phyloP scores from a whole-genome alignment of 2,329 filamentous ascomycete genomes.

The Trichoderma lentiforme region DNA sequence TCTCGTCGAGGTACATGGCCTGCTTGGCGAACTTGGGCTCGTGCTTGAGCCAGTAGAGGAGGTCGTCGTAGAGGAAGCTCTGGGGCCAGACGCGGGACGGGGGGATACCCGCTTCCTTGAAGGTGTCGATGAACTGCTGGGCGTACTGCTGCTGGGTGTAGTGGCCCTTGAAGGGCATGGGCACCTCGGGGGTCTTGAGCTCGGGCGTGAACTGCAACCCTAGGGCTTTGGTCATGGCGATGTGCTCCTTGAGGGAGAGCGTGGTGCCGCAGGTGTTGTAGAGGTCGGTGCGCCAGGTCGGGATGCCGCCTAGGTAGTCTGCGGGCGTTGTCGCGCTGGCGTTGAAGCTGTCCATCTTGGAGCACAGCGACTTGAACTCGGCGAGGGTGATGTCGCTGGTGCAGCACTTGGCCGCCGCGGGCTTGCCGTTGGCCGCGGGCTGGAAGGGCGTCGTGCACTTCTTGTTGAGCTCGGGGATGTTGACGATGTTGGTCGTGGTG shows the following conservation, averaged over 20 bases:
- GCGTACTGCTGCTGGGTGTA: slow-evolving; percentile 65
- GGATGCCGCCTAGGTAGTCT: slow-evolving; percentile 57
- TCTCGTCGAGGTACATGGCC: slow-evolving; percentile 63
- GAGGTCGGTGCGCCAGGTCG: slow-evolving; percentile 61
- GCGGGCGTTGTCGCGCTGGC: slow-evolving; percentile 53
- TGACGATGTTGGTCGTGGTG: slow-evolving; percentile 65
- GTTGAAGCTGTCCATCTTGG: slow-evolving; percentile 67
- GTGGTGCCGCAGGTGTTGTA: slow-evolving; percentile 63
- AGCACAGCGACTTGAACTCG: slow-evolving; percentile 66
- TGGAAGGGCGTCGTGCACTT: slow-evolving; percentile 62
- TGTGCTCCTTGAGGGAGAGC: slow-evolving; percentile 59
- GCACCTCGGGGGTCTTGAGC: slow-evolving; percentile 64
- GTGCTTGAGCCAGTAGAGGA: slow-evolving; percentile 64
- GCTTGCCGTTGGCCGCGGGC: slow-evolving; percentile 43
- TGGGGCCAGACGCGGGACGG: slow-evolving; percentile 58
- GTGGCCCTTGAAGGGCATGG: slow-evolving; percentile 63
- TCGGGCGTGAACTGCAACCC: slow-evolving; percentile 64
- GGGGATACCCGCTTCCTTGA: slow-evolving; percentile 50
- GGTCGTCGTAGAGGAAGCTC: slow-evolving; percentile 61
- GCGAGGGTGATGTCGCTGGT: slow-evolving; percentile 66
- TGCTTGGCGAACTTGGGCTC: slow-evolving; percentile 60
- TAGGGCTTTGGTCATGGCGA: slow-evolving; percentile 54
- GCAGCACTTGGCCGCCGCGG: slow-evolving; percentile 64
- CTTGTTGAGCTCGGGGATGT: slow-evolving; percentile 56
- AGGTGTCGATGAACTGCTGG: slow-evolving; percentile 62